These are phyloP conservation scores for Isatis lusitanica DNA, from an alignment of 441 rosid genomes.

Conservation along the genomic window DNA sequence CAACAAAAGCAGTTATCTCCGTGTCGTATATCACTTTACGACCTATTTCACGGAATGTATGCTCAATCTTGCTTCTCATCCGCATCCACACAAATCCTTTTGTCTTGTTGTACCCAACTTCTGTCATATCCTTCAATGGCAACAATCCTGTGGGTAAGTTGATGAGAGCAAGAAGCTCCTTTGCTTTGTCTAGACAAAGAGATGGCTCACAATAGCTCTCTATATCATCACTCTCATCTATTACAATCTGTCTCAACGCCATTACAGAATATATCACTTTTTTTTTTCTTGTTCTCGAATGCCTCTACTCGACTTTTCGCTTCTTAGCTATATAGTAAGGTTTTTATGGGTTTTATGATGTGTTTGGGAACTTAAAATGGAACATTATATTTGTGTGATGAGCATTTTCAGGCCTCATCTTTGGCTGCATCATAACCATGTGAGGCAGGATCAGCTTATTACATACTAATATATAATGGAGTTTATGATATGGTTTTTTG, in stretches of 20 bases:
- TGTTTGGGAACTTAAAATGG: background rate
- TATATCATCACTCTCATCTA: constrained; percentile 45
- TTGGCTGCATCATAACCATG: constrained; percentile 15
- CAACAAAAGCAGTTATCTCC: constrained; percentile 61
- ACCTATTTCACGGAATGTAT: constrained; percentile 49
- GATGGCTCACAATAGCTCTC: constrained; percentile 52
- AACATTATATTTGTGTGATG: constrained; percentile 22
- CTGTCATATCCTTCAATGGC: constrained; percentile 55
- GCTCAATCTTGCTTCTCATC: constrained; percentile 48
- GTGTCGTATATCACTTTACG: constrained; percentile 52
- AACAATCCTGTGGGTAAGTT: constrained; percentile 62
- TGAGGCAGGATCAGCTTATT: background rate
- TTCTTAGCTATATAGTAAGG: constrained; percentile 1
- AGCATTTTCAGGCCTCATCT: constrained; percentile 16
- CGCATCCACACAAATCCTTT: constrained; percentile 71
- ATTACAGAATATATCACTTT: background rate
- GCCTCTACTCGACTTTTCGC: background rate
- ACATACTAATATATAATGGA: background rate
- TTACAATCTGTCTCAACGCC: constrained; percentile 39
- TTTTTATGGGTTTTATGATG: background rate
- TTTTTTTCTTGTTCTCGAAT: background rate
- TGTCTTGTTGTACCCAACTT: constrained; percentile 56
- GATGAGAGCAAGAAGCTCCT: constrained; percentile 45
- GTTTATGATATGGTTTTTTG: background rate
- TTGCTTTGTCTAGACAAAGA: constrained; percentile 54